Percentiles rank a stretch among this genome's conserved stretches.
phyloP scores from a whole-genome alignment of 768 basidiomycete species.

The Amanita phalloides region DNA sequence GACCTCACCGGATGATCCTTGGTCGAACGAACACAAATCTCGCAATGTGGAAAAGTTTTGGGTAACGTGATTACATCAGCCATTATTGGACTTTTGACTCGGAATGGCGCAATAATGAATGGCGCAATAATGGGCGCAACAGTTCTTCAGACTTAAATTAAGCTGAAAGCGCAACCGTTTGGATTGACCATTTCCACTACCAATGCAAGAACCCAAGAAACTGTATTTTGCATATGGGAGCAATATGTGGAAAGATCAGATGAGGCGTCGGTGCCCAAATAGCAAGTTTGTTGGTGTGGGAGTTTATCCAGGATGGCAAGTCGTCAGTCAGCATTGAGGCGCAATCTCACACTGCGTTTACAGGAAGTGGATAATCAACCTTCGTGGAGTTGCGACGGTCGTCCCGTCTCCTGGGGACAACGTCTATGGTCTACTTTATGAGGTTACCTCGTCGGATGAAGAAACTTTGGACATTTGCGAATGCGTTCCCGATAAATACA shows the following conservation, averaged over 20 bases:
- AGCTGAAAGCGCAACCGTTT: too few relatives aligned
- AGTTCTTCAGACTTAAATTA: too few relatives aligned
- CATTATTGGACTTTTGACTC: too few relatives aligned
- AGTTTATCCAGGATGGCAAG: conserved; percentile 29
- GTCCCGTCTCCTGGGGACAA: conserved; percentile 27
- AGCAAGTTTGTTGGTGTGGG: conserved; percentile 30
- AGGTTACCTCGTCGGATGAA: conserved; percentile 30
- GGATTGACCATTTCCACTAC: too few relatives aligned
- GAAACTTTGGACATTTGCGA: conserved; percentile 31
- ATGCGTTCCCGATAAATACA: conserved; percentile 24
- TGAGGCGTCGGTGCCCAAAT: conserved; percentile 35
- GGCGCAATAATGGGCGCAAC: too few relatives aligned
- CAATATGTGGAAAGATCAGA: conserved; percentile 40
- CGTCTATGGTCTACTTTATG: conserved; percentile 33
- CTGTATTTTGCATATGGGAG: conserved; percentile 41
- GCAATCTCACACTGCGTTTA: background rate
- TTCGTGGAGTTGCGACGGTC: conserved; percentile 33
- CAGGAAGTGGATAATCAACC: conserved; percentile 40
- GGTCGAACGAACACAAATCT: conserved; percentile 33
- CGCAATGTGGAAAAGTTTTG: too few relatives aligned
- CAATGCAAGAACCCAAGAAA: conserved; percentile 8
- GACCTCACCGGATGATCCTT: conserved; percentile 92
- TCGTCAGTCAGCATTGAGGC: background rate
- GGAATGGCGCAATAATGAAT: too few relatives aligned
- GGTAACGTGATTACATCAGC: too few relatives aligned